Evolutionary conservation across 345 rosid species (phyloP).

Genomic region (Dipteronia dyeriana): DNA sequence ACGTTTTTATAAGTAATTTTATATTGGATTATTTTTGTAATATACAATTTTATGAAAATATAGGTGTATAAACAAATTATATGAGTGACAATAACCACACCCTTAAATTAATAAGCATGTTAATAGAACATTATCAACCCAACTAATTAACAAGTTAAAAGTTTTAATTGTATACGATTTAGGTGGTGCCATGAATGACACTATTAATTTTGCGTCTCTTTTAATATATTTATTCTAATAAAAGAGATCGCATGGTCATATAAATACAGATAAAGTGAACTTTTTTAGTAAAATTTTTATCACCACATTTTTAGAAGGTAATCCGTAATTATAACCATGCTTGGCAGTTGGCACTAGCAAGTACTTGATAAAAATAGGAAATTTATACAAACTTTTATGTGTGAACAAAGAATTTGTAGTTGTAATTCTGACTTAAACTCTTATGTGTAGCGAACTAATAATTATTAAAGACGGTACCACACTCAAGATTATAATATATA

Average conservation of each 20-base stretch:
- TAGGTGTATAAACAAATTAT: too few species aligned
- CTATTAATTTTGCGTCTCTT: not conserved
- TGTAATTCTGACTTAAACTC: not conserved
- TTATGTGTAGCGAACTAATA: not conserved
- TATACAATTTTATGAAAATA: too few species aligned
- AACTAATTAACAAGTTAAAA: constrained; percentile 8
- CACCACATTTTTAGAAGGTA: not conserved
- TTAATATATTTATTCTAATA: too few species aligned
- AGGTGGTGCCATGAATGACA: not conserved
- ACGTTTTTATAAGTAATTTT: too few species aligned
- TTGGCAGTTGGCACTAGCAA: not conserved
- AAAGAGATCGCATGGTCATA: not conserved
- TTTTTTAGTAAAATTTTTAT: not conserved
- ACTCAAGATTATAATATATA: not conserved
- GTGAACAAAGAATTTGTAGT: not conserved
- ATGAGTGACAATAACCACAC: too few species aligned
- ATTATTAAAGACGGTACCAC: not conserved
- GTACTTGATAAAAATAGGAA: not conserved
- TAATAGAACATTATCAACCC: constrained; percentile 19
- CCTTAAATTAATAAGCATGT: constrained; percentile 22
- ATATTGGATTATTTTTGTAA: too few species aligned
- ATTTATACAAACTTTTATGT: not conserved
- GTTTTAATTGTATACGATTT: not conserved
- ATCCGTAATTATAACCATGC: not conserved
- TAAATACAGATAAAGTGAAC: not conserved